These are phyloP conservation scores for Catharanthus roseus DNA, from an alignment of 257 asterid species.

Conservation along the genomic window DNA sequence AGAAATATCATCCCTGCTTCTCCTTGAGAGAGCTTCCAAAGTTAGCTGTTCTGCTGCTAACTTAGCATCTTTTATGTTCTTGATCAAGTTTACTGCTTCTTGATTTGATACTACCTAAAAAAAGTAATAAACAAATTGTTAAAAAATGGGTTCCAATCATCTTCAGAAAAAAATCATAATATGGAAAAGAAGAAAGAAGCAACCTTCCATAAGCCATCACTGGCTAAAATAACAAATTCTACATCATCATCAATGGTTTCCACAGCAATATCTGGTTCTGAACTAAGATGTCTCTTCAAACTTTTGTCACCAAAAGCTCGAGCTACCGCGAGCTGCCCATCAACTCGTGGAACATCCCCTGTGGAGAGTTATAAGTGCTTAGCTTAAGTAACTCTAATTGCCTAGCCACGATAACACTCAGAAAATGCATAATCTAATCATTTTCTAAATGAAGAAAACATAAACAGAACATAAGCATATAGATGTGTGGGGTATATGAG, in stretches of 20 bases:
- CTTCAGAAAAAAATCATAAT: background rate
- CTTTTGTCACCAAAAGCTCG: constrained; percentile 96
- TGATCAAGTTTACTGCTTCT: constrained; percentile 72
- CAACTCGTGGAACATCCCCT: constrained; percentile 97
- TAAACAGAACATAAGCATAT: no score
- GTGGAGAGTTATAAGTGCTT: constrained; percentile 5
- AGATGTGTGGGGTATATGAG: background rate
- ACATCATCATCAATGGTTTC: constrained; percentile 59
- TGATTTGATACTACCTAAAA: constrained; percentile 85
- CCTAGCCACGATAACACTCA: background rate
- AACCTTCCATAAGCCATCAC: constrained; percentile 95
- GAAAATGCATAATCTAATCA: no score
- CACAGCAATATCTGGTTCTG: constrained; percentile 65
- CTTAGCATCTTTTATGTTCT: constrained; percentile 54
- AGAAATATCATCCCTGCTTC: constrained; percentile 87
- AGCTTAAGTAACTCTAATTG: background rate
- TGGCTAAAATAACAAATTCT: constrained; percentile 71
- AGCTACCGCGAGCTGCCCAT: constrained; percentile 91
- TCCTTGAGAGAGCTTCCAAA: constrained; percentile 55
- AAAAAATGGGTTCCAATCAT: background rate
- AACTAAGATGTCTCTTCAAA: constrained; percentile 76
- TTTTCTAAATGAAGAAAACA: no score
- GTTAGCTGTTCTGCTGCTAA: constrained; percentile 69
- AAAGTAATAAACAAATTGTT: background rate
- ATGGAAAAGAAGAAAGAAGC: background rate